phyloP scores from a whole-genome alignment of 2,329 filamentous ascomycete genomes.

The Alternaria brassicicola region DNA sequence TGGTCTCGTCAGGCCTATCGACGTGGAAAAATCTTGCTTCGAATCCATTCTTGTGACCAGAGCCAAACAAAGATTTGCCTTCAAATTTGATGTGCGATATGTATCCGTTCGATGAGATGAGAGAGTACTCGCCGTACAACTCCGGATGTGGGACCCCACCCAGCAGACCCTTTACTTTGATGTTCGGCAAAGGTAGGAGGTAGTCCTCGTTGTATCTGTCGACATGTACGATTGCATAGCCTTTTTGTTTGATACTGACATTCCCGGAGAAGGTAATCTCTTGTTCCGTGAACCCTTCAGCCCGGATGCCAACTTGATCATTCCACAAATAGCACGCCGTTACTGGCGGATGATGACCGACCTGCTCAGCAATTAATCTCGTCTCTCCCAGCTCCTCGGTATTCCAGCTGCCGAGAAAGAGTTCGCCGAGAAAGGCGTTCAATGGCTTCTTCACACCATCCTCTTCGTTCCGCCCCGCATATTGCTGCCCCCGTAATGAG shows the following conservation, averaged over 20 bases:
- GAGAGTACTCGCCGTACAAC: slow-evolving; percentile 49
- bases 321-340: slow-evolving; percentile 57
- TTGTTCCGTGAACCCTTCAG: slow-evolving; percentile 55
- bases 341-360: slow-evolving; percentile 55
- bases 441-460: slow-evolving; percentile 59
- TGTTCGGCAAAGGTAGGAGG: slow-evolving; percentile 53
- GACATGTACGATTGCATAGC: slow-evolving; percentile 53
- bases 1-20: slow-evolving; percentile 36
- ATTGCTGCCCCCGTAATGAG: slow-evolving; percentile 56
- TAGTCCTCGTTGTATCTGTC: slow-evolving; percentile 55
- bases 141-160: slow-evolving; percentile 54
- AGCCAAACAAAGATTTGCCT: slow-evolving; percentile 51
- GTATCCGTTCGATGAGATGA: slow-evolving; percentile 52
- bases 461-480: slow-evolving; percentile 51
- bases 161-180: slow-evolving; percentile 55
- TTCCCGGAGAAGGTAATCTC: slow-evolving; percentile 55
- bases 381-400: slow-evolving; percentile 48
- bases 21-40: slow-evolving; percentile 48
- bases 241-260: slow-evolving; percentile 56
- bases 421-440: slow-evolving; percentile 58
- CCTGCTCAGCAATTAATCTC: slow-evolving; percentile 53
- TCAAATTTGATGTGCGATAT: slow-evolving; percentile 53
- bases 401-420: slow-evolving; percentile 51
- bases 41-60: slow-evolving; percentile 52
- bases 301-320: slow-evolving; percentile 50